A percentile compares a stretch with the other conserved stretches of the same genome.
Conservation (phyloP, 2,329 filamentous ascomycete species). For the Aspergillus neoniger region DNA sequence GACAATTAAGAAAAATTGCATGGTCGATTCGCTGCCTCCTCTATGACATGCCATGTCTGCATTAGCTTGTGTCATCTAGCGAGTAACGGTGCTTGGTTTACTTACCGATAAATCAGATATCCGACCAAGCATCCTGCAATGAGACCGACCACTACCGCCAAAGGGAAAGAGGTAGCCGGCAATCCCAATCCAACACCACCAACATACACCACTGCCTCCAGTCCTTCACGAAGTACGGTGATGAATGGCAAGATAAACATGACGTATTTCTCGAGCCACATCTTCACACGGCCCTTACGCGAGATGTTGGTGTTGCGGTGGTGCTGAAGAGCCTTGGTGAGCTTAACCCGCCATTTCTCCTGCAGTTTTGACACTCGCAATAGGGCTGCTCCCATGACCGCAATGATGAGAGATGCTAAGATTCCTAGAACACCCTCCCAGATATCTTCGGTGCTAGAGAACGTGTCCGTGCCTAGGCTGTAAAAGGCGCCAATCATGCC, state of each 20-base stretch:
- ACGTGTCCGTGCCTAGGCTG: conserved; percentile 66
- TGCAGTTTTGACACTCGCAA: conserved; percentile 81
- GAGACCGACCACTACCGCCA: conserved; percentile 74
- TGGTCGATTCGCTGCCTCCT: conserved; percentile 61
- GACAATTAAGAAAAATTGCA: conserved; percentile 74
- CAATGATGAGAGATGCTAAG: conserved; percentile 77
- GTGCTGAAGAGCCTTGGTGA: conserved; percentile 63
- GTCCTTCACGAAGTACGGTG: conserved; percentile 81
- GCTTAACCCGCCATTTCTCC: conserved; percentile 81
- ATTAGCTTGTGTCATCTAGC: background rate
- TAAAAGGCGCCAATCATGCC: conserved; percentile 75
- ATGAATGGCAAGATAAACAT: conserved; percentile 87
- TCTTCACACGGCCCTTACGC: conserved; percentile 55
- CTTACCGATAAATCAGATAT: conserved; percentile 76
- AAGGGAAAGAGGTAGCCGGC: conserved; percentile 73
- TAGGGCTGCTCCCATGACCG: conserved; percentile 75
- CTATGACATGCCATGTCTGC: conserved; percentile 26
- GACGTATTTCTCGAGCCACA: conserved; percentile 73
- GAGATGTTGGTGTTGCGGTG: conserved; percentile 44
- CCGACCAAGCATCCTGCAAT: conserved; percentile 67
- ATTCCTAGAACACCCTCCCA: conserved; percentile 81
- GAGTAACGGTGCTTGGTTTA: conserved; percentile 1
- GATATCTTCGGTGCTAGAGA: conserved; percentile 69
- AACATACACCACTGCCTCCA: conserved; percentile 84
- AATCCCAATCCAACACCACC: conserved; percentile 78